Conservation (phyloP, 2,329 filamentous ascomycete species). For the Bisporella sp. region DNA sequence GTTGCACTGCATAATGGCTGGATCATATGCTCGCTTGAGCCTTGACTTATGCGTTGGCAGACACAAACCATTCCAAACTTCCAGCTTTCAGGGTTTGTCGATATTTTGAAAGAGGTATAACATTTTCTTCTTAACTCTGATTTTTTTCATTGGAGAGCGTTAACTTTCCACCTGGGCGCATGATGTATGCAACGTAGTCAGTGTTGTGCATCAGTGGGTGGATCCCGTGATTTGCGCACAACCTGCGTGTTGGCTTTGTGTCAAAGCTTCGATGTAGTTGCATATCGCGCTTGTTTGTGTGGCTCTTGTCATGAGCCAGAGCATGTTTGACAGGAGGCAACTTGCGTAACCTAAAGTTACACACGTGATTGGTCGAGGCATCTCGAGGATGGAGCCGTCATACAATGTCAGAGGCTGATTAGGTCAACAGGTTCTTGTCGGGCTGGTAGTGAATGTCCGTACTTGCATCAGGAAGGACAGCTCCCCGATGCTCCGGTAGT, state of each 20-base stretch:
- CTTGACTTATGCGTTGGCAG: slow-evolving; percentile 25
- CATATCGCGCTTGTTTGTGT: not conserved
- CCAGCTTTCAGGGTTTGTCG: slow-evolving; percentile 22
- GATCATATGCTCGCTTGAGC: slow-evolving; percentile 15
- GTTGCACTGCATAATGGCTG: slow-evolving; percentile 16
- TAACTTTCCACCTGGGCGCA: slow-evolving; percentile 5
- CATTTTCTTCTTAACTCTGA: slow-evolving; percentile 6
- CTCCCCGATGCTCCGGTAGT: slow-evolving; percentile 9
- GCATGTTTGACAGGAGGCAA: slow-evolving; percentile 13
- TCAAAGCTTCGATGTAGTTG: slow-evolving; percentile 6
- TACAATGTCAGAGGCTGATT: slow-evolving; percentile 18
- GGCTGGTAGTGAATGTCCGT: slow-evolving; percentile 43
- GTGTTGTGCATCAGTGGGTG: slow-evolving; percentile 20
- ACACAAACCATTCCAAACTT: slow-evolving; percentile 15
- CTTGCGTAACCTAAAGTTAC: slow-evolving; percentile 10
- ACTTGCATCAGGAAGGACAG: slow-evolving; percentile 35
- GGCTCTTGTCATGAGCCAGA: not conserved
- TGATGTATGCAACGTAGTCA: slow-evolving; percentile 14
- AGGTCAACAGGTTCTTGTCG: slow-evolving; percentile 34
- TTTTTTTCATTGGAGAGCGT: slow-evolving; percentile 23
- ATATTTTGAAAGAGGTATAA: slow-evolving; percentile 19
- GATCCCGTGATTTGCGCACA: slow-evolving; percentile 22
- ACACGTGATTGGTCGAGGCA: slow-evolving; percentile 19
- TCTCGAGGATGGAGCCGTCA: slow-evolving; percentile 8
- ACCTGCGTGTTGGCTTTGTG: slow-evolving; percentile 13